Percentiles rank a stretch among this genome's conserved stretches.
phyloP scores from a whole-genome alignment of 805 yeast genomes.

The Kazachstania viticola region DNA sequence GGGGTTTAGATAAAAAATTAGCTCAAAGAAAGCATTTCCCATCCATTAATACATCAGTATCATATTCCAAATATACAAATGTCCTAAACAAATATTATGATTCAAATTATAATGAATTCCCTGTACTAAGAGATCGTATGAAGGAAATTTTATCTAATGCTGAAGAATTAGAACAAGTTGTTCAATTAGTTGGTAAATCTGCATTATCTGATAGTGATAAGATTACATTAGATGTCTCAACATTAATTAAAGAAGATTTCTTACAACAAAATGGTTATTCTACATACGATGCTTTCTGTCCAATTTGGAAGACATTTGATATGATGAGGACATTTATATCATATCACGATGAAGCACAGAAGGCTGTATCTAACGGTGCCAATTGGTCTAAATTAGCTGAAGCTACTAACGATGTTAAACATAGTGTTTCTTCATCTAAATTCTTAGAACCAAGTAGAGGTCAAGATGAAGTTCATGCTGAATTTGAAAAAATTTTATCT shows the following conservation, averaged over 20 bases:
- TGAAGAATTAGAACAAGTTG: constrained; percentile 97
- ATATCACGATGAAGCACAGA: constrained; percentile 95
- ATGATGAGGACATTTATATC: constrained; percentile 94
- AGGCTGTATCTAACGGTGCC: constrained; percentile 88
- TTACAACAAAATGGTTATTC: constrained; percentile 99
- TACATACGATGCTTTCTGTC: constrained; percentile 96
- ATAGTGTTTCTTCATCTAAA: constrained; percentile 86
- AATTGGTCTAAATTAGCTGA: constrained; percentile 89
- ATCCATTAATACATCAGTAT: constrained; percentile 89
- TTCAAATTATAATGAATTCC: constrained; percentile 79
- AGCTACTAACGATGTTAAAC: constrained; percentile 82
- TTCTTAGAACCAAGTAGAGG: constrained; percentile 94
- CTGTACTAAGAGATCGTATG: constrained; percentile 78
- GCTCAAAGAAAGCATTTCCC: constrained; percentile 99
- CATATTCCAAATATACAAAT: constrained; percentile 92
- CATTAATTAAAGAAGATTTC: constrained; percentile 92
- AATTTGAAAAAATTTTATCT: constrained; percentile 64
- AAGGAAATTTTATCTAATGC: constrained; percentile 93
- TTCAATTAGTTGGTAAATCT: constrained; percentile 96
- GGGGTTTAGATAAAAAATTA: constrained; percentile 98
- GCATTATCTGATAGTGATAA: constrained; percentile 95
- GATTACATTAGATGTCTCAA: constrained; percentile 88
- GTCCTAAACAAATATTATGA: constrained; percentile 82
- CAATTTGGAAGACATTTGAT: constrained; percentile 96
- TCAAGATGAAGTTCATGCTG: constrained; percentile 59